Evolutionary conservation across 352 stramenopile species (phyloP), one percentile per base, ranked within the genome.

Genomic region (Thraustochytrium striatum): DNA sequence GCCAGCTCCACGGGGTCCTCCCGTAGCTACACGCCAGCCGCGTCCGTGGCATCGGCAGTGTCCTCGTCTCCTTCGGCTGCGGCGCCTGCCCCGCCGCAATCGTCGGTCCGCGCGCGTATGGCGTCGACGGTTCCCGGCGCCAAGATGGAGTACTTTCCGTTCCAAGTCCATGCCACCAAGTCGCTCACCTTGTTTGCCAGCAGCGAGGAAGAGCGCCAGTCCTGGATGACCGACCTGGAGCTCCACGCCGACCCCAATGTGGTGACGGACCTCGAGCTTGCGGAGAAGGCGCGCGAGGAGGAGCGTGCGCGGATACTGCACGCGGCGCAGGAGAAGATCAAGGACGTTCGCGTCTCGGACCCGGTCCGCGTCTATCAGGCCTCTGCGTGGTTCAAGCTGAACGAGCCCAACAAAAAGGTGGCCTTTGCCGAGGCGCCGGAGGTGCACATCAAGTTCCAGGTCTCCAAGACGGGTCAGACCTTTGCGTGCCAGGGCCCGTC

Each of bases 381-480:
- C 0, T 61, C 65, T 25, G 43, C 43, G 9, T 75, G 65, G 65
- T 5, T 75, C 43, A 75, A 75, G 50, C 65, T 75, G 2, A 62
- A 58, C 25, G 47, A 70, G 9, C n/a, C 41, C 13, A 7, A 7
- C 13, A 25, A 75, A 19, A 55, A 55, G 47, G 16, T 16, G 47
- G 25, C 25, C 16, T 55, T 55, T 55, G 47, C 25, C 16, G 39
- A 9, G 16, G 52, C 43, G 7, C 65, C 65, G 7, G 65, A 75
- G 65, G 28, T 75, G 8, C 65, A 75, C 30, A 39, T 75, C 35
- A 75, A 75, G 52, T 75, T 75, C 25, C 43, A 61, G 28, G 52
- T 75, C 11, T 75, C 65, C 32, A 75, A 61, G 25, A 75, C 65
- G 16, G 65, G 11, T 68, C 65, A 3, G 65, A 75, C 25, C 30